These are phyloP conservation scores for Coriaria nepalensis DNA, from an alignment of 306 rosid genomes.

Conservation along the genomic window DNA sequence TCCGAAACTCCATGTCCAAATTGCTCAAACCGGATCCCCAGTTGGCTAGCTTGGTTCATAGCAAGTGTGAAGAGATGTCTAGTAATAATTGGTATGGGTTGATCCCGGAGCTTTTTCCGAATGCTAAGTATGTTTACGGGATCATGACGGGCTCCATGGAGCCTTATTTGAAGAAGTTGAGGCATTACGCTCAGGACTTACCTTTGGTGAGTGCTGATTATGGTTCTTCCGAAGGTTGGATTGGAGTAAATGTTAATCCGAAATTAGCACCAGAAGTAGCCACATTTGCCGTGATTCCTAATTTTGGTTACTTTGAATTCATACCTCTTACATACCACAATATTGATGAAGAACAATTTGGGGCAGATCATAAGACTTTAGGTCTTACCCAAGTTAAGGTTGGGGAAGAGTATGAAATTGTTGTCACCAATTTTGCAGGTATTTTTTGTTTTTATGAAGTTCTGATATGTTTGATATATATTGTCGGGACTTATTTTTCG, in stretches of 20 bases:
- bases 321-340: constrained; percentile 30
- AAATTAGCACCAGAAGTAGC: constrained; percentile 46
- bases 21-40: constrained; percentile 65
- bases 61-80: constrained; percentile 28
- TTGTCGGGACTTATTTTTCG: background rate
- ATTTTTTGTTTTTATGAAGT: constrained; percentile 3
- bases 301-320: constrained; percentile 79
- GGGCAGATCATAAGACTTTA: constrained; percentile 31
- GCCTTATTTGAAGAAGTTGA: constrained; percentile 55
- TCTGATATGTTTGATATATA: background rate
- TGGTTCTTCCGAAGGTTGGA: constrained; percentile 94
- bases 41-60: constrained; percentile 40
- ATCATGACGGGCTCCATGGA: constrained; percentile 95
- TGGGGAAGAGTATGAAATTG: constrained; percentile 66
- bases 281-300: constrained; percentile 62
- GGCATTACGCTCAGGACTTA: constrained; percentile 66
- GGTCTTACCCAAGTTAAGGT: constrained; percentile 56
- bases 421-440: constrained; percentile 72
- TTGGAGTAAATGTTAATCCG: constrained; percentile 69
- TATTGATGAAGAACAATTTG: constrained; percentile 3
- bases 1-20: constrained; percentile 45
- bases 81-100: constrained; percentile 65
- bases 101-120: constrained; percentile 65
- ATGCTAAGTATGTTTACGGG: constrained; percentile 57
- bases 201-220: constrained; percentile 77